Conservation (phyloP, 2,329 filamentous ascomycete genomes). For the Sarocladium strictum region DNA sequence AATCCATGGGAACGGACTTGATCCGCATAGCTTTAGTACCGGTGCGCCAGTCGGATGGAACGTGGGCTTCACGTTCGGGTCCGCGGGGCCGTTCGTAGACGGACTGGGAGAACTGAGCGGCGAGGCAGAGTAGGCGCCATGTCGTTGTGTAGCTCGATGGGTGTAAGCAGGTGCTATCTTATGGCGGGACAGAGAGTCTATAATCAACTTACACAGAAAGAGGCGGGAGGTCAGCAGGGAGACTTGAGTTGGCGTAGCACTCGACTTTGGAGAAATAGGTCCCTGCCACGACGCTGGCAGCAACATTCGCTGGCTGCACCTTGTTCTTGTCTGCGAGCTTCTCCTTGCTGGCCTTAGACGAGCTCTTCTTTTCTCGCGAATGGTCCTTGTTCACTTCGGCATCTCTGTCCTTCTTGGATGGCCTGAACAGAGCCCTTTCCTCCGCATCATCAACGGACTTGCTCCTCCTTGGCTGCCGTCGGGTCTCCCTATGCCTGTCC, state of each 20-base stretch:
- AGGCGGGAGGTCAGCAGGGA: constrained; percentile 61
- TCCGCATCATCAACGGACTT: not conserved
- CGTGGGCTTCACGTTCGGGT: constrained; percentile 60
- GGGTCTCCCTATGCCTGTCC: too few species aligned
- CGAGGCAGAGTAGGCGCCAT: constrained; percentile 71
- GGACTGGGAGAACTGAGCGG: constrained; percentile 68
- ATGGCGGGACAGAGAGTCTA: not conserved
- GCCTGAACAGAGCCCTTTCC: constrained; percentile 2
- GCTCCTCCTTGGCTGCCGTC: not conserved
- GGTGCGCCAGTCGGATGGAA: constrained; percentile 63
- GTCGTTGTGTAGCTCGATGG: constrained; percentile 59
- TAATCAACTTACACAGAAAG: constrained; percentile 53
- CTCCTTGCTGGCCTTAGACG: constrained; percentile 6
- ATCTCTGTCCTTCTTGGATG: constrained; percentile 16
- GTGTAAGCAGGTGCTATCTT: not conserved
- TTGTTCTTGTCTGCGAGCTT: constrained; percentile 20
- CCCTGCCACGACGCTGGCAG: constrained; percentile 28
- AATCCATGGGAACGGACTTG: constrained; percentile 72
- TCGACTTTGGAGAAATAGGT: constrained; percentile 72
- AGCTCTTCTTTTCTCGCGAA: not conserved
- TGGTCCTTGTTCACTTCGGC: constrained; percentile 22
- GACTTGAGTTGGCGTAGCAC: constrained; percentile 68
- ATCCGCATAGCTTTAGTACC: constrained; percentile 85
- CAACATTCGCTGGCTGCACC: constrained; percentile 5
- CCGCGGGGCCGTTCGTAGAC: constrained; percentile 64